phyloP scores from a whole-genome alignment of 2,329 filamentous ascomycete genomes.

The Colletotrichum abscissum region DNA sequence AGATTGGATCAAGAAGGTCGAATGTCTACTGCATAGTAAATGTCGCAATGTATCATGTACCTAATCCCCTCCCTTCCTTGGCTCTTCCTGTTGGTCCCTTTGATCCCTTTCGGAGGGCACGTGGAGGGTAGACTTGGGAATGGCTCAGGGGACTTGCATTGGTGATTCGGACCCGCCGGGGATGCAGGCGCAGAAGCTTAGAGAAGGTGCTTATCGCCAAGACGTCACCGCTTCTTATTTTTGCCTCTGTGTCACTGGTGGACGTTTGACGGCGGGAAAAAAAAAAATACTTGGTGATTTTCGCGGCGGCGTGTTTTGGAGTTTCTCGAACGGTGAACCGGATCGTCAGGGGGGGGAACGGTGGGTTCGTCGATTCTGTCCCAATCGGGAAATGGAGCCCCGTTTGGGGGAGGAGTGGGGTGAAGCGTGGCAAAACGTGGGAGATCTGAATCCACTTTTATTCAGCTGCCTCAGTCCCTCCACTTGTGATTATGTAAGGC shows the following conservation, averaged over 20 bases:
- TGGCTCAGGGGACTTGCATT: background rate
- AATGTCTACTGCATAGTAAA: background rate
- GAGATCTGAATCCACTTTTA: background rate
- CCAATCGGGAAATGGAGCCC: background rate
- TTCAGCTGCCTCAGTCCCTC: background rate
- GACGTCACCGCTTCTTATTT: background rate
- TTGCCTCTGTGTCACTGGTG: background rate
- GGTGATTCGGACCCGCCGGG: background rate
- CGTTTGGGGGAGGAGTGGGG: background rate
- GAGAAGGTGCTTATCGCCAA: background rate
- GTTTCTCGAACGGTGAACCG: constrained; percentile 5
- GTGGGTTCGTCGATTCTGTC: background rate
- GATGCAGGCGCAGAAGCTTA: background rate
- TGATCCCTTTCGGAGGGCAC: too few relatives aligned
- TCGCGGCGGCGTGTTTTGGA: constrained; percentile 23
- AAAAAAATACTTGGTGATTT: background rate
- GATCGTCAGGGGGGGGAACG: constrained; percentile 20
- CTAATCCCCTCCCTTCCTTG: too few relatives aligned
- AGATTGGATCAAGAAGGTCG: background rate
- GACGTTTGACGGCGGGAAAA: background rate
- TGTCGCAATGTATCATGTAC: background rate
- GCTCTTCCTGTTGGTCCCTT: too few relatives aligned
- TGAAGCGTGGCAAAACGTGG: background rate
- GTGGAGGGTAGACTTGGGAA: background rate
- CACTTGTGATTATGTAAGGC: background rate